Base-by-base conservation (phyloP, 2,329 filamentous ascomycete species). In the Cercospora sesami region DNA sequence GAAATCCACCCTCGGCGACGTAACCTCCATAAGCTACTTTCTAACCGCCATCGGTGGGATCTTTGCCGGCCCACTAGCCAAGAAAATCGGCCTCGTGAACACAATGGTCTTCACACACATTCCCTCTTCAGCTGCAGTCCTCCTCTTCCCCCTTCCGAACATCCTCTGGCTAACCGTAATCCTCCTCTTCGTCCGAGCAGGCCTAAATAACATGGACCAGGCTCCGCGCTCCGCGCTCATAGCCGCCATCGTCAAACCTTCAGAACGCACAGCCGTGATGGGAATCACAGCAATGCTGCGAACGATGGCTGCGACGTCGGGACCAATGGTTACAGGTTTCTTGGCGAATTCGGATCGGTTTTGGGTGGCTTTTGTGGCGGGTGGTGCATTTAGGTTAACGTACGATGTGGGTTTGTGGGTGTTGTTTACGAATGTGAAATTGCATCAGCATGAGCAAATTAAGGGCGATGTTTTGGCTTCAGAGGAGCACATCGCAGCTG, bases 181-280 rank as follows among this genome's bases (percentile, higher is more conserved):
- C 0, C 80, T 91, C 0, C 79, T 91, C 1, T 81, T 89, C 28
- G 76, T 90, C 21, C 83, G 89, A 5, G 82, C 87, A 2, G 86
- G 86, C 0, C 80, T 91, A 55, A 90, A 90, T 73, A 88, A 85
- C 69, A 90, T 91, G 87, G 89, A 91, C 70, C 89, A 91, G 79
- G 88, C 87, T 0, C 89, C 89, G 0, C 82, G 89, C 2, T 81
- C 88, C 0, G 88, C 89, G 0, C 87, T 91, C 66, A 89, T 91
- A 60, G 87, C 89, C 0, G 88, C 88, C 0, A 87, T 90, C 0
- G 88, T 91, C 2, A 85, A 83, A 69, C 85, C 88, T 0, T 84
- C 87, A 64, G 89, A 91, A 77, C 81, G 89, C 1, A 91, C 89
- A 0, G 89, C 88, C 0, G 87, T 89, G n/a, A 89, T 91, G 87